Conservation (phyloP, 169 alveolate species). For the Plasmodium berghei region DNA sequence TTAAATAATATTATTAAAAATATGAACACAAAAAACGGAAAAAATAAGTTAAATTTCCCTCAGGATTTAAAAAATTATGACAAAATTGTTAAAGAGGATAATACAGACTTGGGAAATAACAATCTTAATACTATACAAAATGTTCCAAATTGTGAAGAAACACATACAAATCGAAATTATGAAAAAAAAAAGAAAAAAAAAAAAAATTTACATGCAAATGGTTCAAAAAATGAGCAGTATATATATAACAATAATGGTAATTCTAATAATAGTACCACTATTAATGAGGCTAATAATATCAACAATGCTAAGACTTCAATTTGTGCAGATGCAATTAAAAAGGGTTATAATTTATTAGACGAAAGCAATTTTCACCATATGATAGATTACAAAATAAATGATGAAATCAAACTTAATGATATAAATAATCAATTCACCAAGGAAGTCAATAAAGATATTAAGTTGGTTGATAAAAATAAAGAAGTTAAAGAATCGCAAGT, state of each 20-base stretch:
- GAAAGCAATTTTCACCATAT: constrained; percentile 3
- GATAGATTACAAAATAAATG: constrained; percentile 28
- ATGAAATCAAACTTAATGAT: constrained; percentile 38
- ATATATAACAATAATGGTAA: constrained; percentile 5
- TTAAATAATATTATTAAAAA: constrained; percentile 18
- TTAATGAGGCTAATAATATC: too few species aligned
- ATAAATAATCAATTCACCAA: constrained; percentile 29
- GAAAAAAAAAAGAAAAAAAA: constrained; percentile 9
- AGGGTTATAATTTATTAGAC: background rate
- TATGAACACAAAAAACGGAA: constrained; percentile 14
- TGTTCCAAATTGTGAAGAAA: constrained; percentile 33
- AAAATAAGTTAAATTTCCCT: constrained; percentile 26
- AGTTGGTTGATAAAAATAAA: background rate
- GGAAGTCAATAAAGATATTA: constrained; percentile 4
- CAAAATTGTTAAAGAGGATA: constrained; percentile 10
- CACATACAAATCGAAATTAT: background rate
- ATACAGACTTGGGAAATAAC: background rate
- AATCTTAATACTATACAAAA: constrained; percentile 12
- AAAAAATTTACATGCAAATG: constrained; percentile 11
- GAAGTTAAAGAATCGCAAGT: background rate
- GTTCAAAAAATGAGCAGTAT: constrained; percentile 7
- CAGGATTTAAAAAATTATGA: constrained; percentile 4
- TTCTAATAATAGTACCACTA: too few species aligned
- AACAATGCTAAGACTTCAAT: background rate
- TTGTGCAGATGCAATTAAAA: constrained; percentile 6